Base-by-base conservation (phyloP, 139 green algal species). In the Coelastrella sp. region DNA sequence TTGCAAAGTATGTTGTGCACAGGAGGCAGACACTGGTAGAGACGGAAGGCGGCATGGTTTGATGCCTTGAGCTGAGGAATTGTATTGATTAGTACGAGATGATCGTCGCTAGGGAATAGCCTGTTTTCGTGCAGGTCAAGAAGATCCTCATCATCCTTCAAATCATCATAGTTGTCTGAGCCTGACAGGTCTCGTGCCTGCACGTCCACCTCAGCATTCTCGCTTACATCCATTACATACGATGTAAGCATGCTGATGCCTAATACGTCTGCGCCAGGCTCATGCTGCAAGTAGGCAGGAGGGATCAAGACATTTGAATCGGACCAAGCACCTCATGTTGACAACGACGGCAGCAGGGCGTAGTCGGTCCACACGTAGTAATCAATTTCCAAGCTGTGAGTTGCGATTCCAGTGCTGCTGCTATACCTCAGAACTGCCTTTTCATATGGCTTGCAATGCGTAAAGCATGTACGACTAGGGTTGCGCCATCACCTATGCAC, bases 41-140 rank as follows among this genome's bases (percentile, higher is more conserved):
- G 69, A 27, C 7, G 15, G 8, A 51, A 23, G 2, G 35, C 69
- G 13, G 35, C 34, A 51, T 79, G 41, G 69, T 79, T 79, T 11
- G 35, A 37, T 34, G 23, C 40, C 17, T 23, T 53, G 7, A 79
- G 41, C 35, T 57, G 32, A 27, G 23, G 25, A 7, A 79, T 7
- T 7, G 34, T 13, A 15, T 79, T 34, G 34, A 27, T 11, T 19
- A 79, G 19, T 9, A 37, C 17, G 15, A 79, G 41, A 34, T 57
- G 30, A 21, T 34, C 72, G 63, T 80, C 72, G 30, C 72, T 80
- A 38, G 72, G 72, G 21, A 32, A 80, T 8, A 63, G 72, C 17
- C 45, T 35, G n/a, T 66, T 27, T 27, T 21, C 53, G 7, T 19
- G 53, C 17, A 27, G 53, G 53, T 64, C 53, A 64, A 64, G 53